Evolutionary conservation across 495 filamentous ascomycete genomes (phyloP), one percentile per base, ranked within the genome.

Genomic region (Hypoxylon fuscum): DNA sequence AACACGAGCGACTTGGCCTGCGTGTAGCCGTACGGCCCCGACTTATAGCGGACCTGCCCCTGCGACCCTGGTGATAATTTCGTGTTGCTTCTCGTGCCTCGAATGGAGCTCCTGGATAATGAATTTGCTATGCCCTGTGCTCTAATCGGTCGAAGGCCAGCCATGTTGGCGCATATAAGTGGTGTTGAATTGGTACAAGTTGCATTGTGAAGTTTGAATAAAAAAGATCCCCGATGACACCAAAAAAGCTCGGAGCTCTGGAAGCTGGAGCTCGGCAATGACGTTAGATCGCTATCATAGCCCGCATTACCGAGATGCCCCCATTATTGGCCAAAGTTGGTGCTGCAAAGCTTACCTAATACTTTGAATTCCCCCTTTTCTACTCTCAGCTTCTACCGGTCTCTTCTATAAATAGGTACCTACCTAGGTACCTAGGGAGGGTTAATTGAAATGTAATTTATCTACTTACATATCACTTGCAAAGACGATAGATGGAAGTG

Each of bases 1-100:
- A 96, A 97, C 4, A 93, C 85, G 45, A 99, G 86, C 0, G 92
- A 85, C 80, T 96, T 96, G 54, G 96, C 88, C 77, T 98, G 95
- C n/a, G 90, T 94, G 77, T 98, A 98, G 60, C 96, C 96, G 72
- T 96, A 98, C 22, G 83, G 81, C 17, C 90, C 79, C 43, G 79
- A 81, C 37, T 74, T 76, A 71, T 69, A 63, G 0, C 69, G 69
- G 18, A 68, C 61, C 27, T 62, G 58, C 14, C 21, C 42, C 21
- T 43, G 40, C 44, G 64, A 35, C 4, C 32, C 43, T 2, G 54
- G 55, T 21, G 31, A 41, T 1, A 18, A 10, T 17, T 40, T 55
- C 20, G 41, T 22, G 21, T 31, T 18, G 21, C 35, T 18, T 20
- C 21, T 3, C 31, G 29, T 46, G 9, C 54, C 45, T 27, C 50